Evolutionary conservation across 2,329 filamentous ascomycete species (phyloP).

Genomic region (Beauveria caledonica): DNA sequence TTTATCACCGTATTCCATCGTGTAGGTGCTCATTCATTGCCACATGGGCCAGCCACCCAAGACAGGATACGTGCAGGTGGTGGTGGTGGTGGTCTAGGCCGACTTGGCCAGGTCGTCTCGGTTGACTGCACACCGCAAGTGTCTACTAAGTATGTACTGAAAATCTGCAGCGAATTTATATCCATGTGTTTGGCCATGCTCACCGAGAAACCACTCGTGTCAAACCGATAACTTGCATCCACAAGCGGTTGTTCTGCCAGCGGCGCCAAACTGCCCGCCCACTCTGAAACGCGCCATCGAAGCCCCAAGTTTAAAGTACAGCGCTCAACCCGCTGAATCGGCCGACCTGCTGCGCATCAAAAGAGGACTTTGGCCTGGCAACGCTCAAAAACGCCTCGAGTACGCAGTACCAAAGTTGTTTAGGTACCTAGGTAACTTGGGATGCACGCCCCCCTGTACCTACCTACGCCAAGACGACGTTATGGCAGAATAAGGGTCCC

Average conservation of each 20-base stretch:
- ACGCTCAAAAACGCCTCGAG: not conserved
- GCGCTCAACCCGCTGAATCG: no score
- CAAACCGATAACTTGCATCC: not conserved
- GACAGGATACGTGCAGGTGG: not conserved
- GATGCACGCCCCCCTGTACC: not conserved
- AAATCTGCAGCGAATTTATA: not conserved
- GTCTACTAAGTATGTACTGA: not conserved
- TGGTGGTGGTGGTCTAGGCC: not conserved
- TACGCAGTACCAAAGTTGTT: not conserved
- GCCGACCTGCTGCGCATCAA: not conserved
- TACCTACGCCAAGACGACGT: not conserved
- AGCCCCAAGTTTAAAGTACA: no score
- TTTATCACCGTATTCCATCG: not conserved
- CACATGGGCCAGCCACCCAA: no score
- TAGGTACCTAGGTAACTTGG: not conserved
- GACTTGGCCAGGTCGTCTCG: not conserved
- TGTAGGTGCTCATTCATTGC: not conserved
- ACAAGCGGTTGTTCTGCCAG: not conserved
- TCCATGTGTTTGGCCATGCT: no score
- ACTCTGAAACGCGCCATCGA: not conserved
- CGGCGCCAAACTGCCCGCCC: not conserved
- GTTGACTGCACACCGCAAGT: constrained; percentile 1
- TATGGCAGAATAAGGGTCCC: not conserved
- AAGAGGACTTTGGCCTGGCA: not conserved
- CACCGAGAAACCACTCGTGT: no score